Evolutionary conservation across 2,329 filamentous ascomycete species (phyloP), one percentile per base, ranked within the genome.

Genomic region (Phialophora tarda): DNA sequence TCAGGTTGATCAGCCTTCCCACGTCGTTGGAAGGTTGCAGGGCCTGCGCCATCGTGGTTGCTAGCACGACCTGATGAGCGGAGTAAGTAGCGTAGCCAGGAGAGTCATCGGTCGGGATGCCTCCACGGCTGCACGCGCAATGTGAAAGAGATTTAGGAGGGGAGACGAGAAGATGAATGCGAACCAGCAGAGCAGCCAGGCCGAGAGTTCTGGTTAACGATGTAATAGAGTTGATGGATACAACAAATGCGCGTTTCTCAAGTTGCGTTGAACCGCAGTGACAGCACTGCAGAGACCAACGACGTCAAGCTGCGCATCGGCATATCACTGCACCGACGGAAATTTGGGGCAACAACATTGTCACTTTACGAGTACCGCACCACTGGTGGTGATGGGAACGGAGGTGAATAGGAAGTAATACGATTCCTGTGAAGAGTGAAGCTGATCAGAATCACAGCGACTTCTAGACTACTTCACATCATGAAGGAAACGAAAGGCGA

Each of bases 1-100:
- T 78, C 63, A 82, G 78, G 73, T 79, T 82, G 72, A 82, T 76
- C 63, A 82, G 77, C 73, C 78, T 79, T 74, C 80, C 80, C 62
- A 78, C 76, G 62, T 80, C 67, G 12, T 67, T 62, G 38, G 63
- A 41, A 24, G 69, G 66, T n/a, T 61, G 61, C 55, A 68, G 26
- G 11, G 63, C 32, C 26, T 67, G 59, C 38, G 70, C 61, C 69
- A 62, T 61, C 10, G n/a, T 32, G 7, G 26, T 32, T 21, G 58
- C 24, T 32, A 26, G 28, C 53, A 34, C n/a, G 24, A n/a, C 4
- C 12, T 7, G 26, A n/a, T 28, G 28, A 34, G 28, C 28, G 26
- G 53, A 32, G 8, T 17, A 30, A 10, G 21, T n/a, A 28, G 53
- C 5, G 53, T 14, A 21, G 28, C 1, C 24, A 55, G 17, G 24